Evolutionary conservation across 345 rosid genomes (phyloP), one percentile per base, ranked within the genome.

Genomic region (Diplotaxis tenuifolia): DNA sequence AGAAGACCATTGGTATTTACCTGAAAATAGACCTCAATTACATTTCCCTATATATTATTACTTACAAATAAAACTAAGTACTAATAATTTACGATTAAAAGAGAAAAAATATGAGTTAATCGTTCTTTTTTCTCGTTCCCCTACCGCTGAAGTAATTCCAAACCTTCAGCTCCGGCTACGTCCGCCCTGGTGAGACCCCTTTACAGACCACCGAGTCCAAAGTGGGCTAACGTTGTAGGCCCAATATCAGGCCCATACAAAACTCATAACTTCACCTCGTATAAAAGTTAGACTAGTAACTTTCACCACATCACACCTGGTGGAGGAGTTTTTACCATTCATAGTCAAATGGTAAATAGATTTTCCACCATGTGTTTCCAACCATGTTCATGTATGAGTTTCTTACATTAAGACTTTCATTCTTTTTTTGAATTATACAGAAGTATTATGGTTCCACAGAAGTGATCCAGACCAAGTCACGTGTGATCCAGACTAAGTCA

Each of bases 1-100:
- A 49, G 9, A 16, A 74, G 50, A 49, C 55, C 68, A 67, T 67
- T 21, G 62, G 16, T 29, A 73, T 56, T 16, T 68, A 75, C 79
- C 68, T 60, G 32, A 23, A 49, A 8, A 19, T 7, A 38, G 50
- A 19, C 71, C 12, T 67, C 52, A 27, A 53, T 10, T 60, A 60
- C 61, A 66, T 57, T 74, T 47, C 55, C 42, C 54, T 58, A 67
- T 49, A 73, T 29, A 59, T 60, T 16, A 59, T 34, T 68, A 18
- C 8, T 42, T 49, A 22, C 29, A 11, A 21, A 49, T 1, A 1
- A 9, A 47, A 47, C 4, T 45, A 45, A 47, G 16, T 47, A 47
- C 20, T 16, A 15, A 16, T 47, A 42, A 4, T 47, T 47, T 7
- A 47, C 3, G 21, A 16, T 7, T 0, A 32, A 45, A 47, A 5